These are phyloP conservation scores for Ustilago vetiveriae DNA, from an alignment of 1,284 basidiomycete genomes.

Conservation along the genomic window DNA sequence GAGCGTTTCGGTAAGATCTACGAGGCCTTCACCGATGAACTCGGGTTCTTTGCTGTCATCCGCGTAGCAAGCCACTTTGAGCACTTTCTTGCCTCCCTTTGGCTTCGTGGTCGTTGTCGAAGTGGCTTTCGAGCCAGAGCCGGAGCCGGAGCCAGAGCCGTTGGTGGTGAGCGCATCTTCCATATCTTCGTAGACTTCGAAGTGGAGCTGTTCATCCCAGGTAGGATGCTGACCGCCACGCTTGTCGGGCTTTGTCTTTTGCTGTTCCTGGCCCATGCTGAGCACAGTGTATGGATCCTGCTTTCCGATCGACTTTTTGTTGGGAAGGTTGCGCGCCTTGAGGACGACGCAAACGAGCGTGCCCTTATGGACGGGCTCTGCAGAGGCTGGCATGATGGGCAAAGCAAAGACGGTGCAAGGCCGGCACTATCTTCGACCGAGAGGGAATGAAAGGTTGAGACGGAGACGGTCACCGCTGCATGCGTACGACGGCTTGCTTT, in stretches of 20 bases:
- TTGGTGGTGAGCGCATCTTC: slow-evolving; percentile 72
- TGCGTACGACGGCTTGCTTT: no score
- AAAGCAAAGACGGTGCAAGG: neutral
- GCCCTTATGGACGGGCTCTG: slow-evolving; percentile 70
- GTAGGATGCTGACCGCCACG: slow-evolving; percentile 96
- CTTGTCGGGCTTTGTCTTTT: slow-evolving; percentile 78
- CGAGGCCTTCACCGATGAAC: slow-evolving; percentile 87
- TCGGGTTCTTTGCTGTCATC: slow-evolving; percentile 95
- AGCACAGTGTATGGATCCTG: slow-evolving; percentile 95
- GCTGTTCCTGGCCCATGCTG: slow-evolving; percentile 74
- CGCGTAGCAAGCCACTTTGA: slow-evolving; percentile 88
- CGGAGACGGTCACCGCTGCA: neutral
- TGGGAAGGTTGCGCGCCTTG: slow-evolving; percentile 78
- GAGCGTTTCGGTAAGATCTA: slow-evolving; percentile 88
- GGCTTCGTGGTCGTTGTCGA: slow-evolving; percentile 70
- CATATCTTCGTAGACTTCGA: slow-evolving; percentile 84
- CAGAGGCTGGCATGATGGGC: slow-evolving; percentile 28
- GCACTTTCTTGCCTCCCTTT: slow-evolving; percentile 77
- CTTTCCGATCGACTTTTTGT: slow-evolving; percentile 73
- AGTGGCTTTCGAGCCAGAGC: slow-evolving; percentile 8
- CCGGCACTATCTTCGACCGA: neutral
- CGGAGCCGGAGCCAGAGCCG: slow-evolving; percentile 20
- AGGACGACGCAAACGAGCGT: slow-evolving; percentile 94
- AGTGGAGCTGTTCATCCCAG: slow-evolving; percentile 98
- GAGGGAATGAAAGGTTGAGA: neutral